Evolutionary conservation across 805 yeast species (phyloP), one percentile per base, ranked within the genome.

Genomic region (Spathaspora sp.): DNA sequence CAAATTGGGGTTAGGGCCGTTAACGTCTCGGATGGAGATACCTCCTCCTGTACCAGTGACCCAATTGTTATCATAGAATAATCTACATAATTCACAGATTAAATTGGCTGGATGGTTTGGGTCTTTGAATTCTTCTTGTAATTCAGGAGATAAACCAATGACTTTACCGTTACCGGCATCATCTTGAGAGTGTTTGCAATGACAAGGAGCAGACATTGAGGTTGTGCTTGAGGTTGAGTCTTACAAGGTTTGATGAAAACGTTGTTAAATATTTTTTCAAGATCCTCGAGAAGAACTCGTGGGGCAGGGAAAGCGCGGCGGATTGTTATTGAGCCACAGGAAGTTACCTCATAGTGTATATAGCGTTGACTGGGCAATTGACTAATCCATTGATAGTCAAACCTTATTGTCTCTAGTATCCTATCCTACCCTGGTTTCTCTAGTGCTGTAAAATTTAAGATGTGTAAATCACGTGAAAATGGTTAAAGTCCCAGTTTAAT

Each of bases 11-110:
- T 72, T 69, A 11, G 42, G 48, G 1, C 76, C 78, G 1, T 79
- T 76, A 12, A 60, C 62, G 47, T 80, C 76, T 50, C 85, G 70
- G 47, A 92, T 86, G 31, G 96, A 87, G 60, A 93, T 86, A 2
- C 97, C 97, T 31, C 97, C 98, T 2, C 97, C 97, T 1, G 98
- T 93, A 2, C 97, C 97, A 0, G 97, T 85, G 59, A 89, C 93
- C 97, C 97, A 91, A 48, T 88, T 86, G 62, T 87, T 86, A 58
- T 80, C 76, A 65, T 87, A 93, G 64, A 93, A 89, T 16, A 79
- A 70, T 48, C 81, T 75, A 65, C 97, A 91, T 29, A 92, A 76
- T 53, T 86, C 87, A 65, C 96, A 90, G 55, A 92, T 89, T 59
- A 87, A 72, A 60, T 87, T 85, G 1, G 96, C 96, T 0, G 97